A percentile compares a stretch with the other conserved stretches of the same genome.
Evolutionary conservation across 2,329 filamentous ascomycete species (phyloP).

Genomic region (Mycosphaerella sp.): DNA sequence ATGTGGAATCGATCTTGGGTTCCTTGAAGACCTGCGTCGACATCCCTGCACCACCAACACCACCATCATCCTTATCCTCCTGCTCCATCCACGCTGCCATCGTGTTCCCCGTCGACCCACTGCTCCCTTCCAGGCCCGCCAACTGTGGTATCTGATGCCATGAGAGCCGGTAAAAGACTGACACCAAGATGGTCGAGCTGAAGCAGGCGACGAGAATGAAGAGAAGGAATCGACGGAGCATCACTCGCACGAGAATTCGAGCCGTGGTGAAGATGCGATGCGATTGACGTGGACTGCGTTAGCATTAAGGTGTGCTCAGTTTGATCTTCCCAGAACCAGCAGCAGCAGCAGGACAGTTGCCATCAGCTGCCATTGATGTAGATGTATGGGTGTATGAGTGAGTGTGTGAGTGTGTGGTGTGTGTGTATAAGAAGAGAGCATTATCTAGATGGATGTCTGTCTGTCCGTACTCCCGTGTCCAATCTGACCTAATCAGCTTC

Average conservation of each 20-base stretch:
- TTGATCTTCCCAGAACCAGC: no score
- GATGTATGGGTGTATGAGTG: neutral
- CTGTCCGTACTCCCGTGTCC: no score
- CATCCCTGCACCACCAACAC: neutral
- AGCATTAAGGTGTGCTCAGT: no score
- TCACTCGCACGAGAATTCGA: constrained; percentile 24
- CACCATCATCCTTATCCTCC: constrained; percentile 5
- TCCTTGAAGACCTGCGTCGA: constrained; percentile 21
- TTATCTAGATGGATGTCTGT: neutral
- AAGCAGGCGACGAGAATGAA: constrained; percentile 23
- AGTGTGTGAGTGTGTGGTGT: neutral
- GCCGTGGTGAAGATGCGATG: constrained; percentile 17
- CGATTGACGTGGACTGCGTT: neutral
- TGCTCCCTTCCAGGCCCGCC: constrained; percentile 38
- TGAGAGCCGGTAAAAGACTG: constrained; percentile 34
- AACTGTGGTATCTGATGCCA: constrained; percentile 38
- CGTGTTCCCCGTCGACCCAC: constrained; percentile 20
- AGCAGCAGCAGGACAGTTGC: no score
- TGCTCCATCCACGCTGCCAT: neutral
- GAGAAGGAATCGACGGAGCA: constrained; percentile 25
- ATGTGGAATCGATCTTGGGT: constrained; percentile 23
- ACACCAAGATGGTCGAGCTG: constrained; percentile 32
- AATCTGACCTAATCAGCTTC: no score
- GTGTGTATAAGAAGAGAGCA: no score
- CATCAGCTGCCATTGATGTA: neutral